These are phyloP conservation scores for Spiromastix sp. DNA, from an alignment of 2,329 filamentous ascomycete genomes.

Conservation along the genomic window DNA sequence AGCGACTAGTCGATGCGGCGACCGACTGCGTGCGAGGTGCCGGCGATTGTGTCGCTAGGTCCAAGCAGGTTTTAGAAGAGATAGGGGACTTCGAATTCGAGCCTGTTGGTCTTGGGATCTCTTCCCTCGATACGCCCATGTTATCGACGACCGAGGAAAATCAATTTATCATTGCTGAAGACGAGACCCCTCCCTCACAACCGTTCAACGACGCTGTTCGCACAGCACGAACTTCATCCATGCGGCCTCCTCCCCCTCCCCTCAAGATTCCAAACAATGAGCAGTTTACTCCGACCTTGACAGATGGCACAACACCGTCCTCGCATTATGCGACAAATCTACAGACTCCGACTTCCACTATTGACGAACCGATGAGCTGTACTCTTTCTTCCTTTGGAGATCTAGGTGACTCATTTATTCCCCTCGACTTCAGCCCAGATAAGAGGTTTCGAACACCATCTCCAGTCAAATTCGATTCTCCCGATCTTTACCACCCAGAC, in stretches of 20 bases:
- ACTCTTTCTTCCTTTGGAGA: slow-evolving; percentile 10
- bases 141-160: not conserved
- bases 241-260: slow-evolving; percentile 35
- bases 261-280: slow-evolving; percentile 32
- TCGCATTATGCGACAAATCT: slow-evolving; percentile 26
- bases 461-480: slow-evolving; percentile 22
- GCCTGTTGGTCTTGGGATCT: slow-evolving; percentile 41
- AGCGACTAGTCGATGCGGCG: slow-evolving; percentile 63
- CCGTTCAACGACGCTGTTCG: too few species aligned
- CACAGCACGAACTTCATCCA: slow-evolving; percentile 2
- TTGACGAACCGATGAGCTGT: slow-evolving; percentile 13
- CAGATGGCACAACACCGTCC: slow-evolving; percentile 29
- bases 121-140: slow-evolving; percentile 5
- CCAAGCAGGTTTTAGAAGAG: slow-evolving; percentile 72
- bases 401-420: slow-evolving; percentile 12
- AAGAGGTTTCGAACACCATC: slow-evolving; percentile 26
- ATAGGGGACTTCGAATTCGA: slow-evolving; percentile 86
- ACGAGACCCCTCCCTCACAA: slow-evolving; percentile 4
- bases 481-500: slow-evolving; percentile 41
- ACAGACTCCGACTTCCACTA: slow-evolving; percentile 19
- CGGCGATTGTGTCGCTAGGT: slow-evolving; percentile 82
- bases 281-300: slow-evolving; percentile 25
- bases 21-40: slow-evolving; percentile 83
- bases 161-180: slow-evolving; percentile 1
- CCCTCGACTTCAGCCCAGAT: slow-evolving; percentile 19